These are phyloP conservation scores for Monascus ruber DNA, from an alignment of 2,329 filamentous ascomycete species.

Conservation along the genomic window DNA sequence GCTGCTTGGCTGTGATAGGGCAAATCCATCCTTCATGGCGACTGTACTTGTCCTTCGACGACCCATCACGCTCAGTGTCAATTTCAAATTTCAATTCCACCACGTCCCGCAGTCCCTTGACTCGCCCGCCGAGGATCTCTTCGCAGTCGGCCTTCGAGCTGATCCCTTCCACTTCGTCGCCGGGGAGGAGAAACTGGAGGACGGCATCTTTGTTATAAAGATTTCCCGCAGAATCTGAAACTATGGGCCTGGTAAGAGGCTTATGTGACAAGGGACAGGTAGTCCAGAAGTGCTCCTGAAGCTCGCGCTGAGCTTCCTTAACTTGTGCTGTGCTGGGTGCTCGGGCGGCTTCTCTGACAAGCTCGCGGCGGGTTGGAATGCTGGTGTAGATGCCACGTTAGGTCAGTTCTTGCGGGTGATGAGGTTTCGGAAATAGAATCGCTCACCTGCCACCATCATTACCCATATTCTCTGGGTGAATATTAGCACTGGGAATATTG, in stretches of 20 bases:
- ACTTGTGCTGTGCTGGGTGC: conserved; percentile 71
- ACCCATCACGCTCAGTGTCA: conserved; percentile 30
- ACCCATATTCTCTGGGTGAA: conserved; percentile 52
- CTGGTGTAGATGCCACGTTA: conserved; percentile 26
- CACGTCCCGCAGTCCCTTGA: conserved; percentile 75
- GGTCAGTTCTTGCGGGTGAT: conserved; percentile 1
- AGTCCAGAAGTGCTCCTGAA: conserved; percentile 74
- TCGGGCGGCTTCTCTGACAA: conserved; percentile 86
- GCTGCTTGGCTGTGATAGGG: conserved; percentile 73
- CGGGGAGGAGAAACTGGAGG: conserved; percentile 54
- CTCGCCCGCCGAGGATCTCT: conserved; percentile 47
- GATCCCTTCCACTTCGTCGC: conserved; percentile 42
- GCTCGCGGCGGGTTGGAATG: conserved; percentile 88
- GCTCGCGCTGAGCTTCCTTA: conserved; percentile 78
- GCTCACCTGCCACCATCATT: conserved; percentile 78
- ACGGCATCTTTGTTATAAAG: conserved; percentile 94
- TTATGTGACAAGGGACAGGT: conserved; percentile 78
- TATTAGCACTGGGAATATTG: no score
- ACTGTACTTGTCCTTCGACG: conserved; percentile 31
- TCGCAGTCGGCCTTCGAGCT: conserved; percentile 50
- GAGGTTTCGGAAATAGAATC: neutral
- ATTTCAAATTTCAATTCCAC: conserved; percentile 70
- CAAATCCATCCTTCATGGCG: conserved; percentile 59
- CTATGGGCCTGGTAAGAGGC: conserved; percentile 60
- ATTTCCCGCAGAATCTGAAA: conserved; percentile 72